These are phyloP conservation scores for Stereocaulon alpinum DNA, from an alignment of 495 filamentous ascomycete genomes.

Conservation along the genomic window DNA sequence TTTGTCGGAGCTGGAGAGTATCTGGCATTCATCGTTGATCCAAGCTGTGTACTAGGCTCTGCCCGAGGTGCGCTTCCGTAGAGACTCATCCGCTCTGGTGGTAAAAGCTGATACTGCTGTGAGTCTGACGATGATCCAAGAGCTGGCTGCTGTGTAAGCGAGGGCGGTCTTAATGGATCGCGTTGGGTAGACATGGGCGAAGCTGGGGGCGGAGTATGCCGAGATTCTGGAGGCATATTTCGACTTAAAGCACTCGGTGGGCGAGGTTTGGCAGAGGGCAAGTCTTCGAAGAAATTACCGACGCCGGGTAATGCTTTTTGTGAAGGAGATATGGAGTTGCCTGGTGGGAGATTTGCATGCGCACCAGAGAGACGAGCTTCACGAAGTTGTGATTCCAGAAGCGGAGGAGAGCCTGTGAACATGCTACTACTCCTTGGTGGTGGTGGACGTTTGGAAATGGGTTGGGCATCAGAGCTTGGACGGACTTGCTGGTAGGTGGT, in stretches of 20 bases:
- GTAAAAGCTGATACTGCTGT: slow-evolving; percentile 33
- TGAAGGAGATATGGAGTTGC: slow-evolving; percentile 19
- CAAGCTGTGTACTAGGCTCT: slow-evolving; percentile 32
- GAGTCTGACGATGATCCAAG: slow-evolving; percentile 14
- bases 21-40: slow-evolving; percentile 29
- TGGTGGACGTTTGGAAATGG: slow-evolving; percentile 36
- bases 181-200: slow-evolving; percentile 18
- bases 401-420: slow-evolving; percentile 15
- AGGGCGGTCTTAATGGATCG: slow-evolving; percentile 16
- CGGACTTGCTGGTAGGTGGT: slow-evolving; percentile 34
- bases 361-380: slow-evolving; percentile 21
- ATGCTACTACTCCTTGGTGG: slow-evolving; percentile 57
- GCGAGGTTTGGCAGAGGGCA: slow-evolving; percentile 55
- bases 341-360: slow-evolving; percentile 11
- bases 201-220: slow-evolving; percentile 20
- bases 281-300: slow-evolving; percentile 75
- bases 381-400: slow-evolving; percentile 21
- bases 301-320: slow-evolving; percentile 19
- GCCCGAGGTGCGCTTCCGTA: slow-evolving; percentile 39
- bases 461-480: slow-evolving; percentile 19
- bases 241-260: slow-evolving; percentile 27
- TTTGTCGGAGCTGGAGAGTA: slow-evolving; percentile 54
- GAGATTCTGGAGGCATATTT: slow-evolving; percentile 21
- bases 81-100: slow-evolving; percentile 51
- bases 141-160: slow-evolving; percentile 19